A percentile compares a stretch with the other conserved stretches of the same genome.
Conservation (phyloP, 2,329 filamentous ascomycete genomes). For the Pyricularia sp. region DNA sequence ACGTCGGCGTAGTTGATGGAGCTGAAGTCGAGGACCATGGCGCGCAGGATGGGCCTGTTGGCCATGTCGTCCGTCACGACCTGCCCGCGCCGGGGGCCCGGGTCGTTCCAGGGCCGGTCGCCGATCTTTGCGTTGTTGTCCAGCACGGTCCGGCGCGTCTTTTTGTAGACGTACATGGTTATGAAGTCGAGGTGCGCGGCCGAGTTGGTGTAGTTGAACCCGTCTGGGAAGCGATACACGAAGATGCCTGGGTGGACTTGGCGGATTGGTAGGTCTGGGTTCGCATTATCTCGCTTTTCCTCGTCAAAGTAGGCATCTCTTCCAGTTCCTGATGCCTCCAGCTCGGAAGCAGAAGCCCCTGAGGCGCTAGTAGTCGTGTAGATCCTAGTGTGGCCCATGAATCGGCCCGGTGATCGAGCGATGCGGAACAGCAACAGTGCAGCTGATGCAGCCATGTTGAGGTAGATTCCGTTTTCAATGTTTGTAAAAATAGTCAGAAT, state of each 20-base stretch:
- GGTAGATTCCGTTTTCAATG: constrained; percentile 41
- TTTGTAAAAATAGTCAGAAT: constrained; percentile 26
- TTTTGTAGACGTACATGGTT: constrained; percentile 26
- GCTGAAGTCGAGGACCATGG: constrained; percentile 89
- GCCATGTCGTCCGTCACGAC: constrained; percentile 1
- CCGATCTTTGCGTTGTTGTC: constrained; percentile 23
- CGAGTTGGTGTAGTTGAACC: constrained; percentile 43
- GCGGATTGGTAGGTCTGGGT: constrained; percentile 30
- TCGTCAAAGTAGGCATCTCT: constrained; percentile 32
- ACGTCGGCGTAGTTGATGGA: constrained; percentile 91
- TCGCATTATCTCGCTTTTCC: constrained; percentile 31
- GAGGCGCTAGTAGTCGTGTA: constrained; percentile 5
- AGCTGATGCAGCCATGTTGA: constrained; percentile 32
- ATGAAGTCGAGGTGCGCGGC: constrained; percentile 36
- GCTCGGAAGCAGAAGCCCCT: constrained; percentile 6
- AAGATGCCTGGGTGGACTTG: constrained; percentile 39
- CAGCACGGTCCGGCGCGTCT: constrained; percentile 29
- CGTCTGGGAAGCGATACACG: constrained; percentile 41
- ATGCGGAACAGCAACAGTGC: constrained; percentile 33
- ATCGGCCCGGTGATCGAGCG: constrained; percentile 35
- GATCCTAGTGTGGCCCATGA: constrained; percentile 27
- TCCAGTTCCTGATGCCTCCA: constrained; percentile 6
- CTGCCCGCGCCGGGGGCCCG: constrained; percentile 27
- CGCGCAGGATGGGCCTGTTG: constrained; percentile 21
- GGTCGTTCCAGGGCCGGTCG: constrained; percentile 48